Conservation (phyloP, 164 flowering plant genomes). For the Houttuynia cordata region DNA sequence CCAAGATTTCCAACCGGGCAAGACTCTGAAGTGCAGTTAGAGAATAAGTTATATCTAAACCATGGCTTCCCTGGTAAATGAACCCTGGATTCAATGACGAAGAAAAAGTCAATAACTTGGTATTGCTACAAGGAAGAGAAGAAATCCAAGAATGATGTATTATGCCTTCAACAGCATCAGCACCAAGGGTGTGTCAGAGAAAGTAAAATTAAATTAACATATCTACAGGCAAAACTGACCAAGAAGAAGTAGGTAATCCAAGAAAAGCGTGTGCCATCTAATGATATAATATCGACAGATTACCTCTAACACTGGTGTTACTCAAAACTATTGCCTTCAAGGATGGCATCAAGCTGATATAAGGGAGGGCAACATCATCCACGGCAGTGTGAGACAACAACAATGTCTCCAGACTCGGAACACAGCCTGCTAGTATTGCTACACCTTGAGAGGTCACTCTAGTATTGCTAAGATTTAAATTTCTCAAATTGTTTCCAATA, state of each 20-base stretch:
- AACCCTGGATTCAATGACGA: conserved; percentile 35
- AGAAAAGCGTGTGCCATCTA: background rate
- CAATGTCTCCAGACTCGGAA: conserved; percentile 55
- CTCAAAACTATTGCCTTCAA: conserved; percentile 50
- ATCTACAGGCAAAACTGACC: background rate
- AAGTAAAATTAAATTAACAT: background rate
- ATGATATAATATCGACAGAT: background rate
- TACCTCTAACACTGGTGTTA: conserved; percentile 66
- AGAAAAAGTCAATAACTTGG: background rate
- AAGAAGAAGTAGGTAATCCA: background rate
- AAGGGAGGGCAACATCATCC: conserved; percentile 50
- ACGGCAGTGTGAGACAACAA: conserved; percentile 44
- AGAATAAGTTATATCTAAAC: conserved; percentile 27
- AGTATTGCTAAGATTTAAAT: conserved; percentile 55
- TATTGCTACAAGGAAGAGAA: background rate
- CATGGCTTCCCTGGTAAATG: conserved; percentile 12
- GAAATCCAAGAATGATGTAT: background rate
- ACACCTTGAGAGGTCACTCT: conserved; percentile 53
- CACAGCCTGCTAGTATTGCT: conserved; percentile 48
- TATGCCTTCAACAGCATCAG: too few species aligned
- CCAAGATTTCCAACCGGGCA: conserved; percentile 34
- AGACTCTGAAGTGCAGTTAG: conserved; percentile 42
- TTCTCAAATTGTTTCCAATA: conserved; percentile 48
- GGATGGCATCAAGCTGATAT: conserved; percentile 50
- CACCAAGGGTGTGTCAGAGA: background rate